Conservation (phyloP, 1,284 basidiomycete genomes). For the Golubevia sp. region DNA sequence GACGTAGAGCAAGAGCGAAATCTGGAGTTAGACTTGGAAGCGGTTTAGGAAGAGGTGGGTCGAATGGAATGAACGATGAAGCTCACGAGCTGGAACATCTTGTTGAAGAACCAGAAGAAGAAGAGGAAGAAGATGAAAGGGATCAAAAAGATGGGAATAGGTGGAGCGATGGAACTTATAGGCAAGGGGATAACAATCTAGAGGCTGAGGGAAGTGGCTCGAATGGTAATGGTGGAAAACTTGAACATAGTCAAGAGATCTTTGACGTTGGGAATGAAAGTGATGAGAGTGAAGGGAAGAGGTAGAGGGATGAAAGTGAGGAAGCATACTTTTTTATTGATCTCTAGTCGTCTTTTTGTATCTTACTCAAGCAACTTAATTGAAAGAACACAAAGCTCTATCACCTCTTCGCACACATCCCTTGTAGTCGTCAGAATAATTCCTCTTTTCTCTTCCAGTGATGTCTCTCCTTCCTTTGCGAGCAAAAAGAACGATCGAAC, state of each 20-base stretch:
- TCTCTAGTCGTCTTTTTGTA: too few species aligned
- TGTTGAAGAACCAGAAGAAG: neutral
- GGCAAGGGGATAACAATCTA: neutral
- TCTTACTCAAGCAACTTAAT: too few species aligned
- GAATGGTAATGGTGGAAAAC: slow-evolving; percentile 13
- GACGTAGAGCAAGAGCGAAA: slow-evolving; percentile 17
- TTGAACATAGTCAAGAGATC: slow-evolving; percentile 20
- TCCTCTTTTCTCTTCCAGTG: too few species aligned
- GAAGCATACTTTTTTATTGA: too few species aligned
- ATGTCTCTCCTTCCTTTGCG: too few species aligned
- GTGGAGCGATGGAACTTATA: neutral
- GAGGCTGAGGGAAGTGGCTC: neutral
- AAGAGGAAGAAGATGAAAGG: neutral
- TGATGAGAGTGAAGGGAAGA: neutral
- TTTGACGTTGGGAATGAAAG: slow-evolving; percentile 43
- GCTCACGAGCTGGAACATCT: slow-evolving; percentile 1
- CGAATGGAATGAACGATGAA: slow-evolving; percentile 6
- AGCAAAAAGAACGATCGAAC: too few species aligned
- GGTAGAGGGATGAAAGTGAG: too few species aligned
- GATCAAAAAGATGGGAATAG: neutral
- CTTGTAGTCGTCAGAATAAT: too few species aligned
- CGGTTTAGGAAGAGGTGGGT: neutral
- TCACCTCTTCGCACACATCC: too few species aligned
- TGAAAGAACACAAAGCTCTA: too few species aligned
- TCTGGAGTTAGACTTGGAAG: neutral